These are phyloP conservation scores for Arachnomyces sp. DNA, from an alignment of 2,329 filamentous ascomycete species.

Conservation along the genomic window DNA sequence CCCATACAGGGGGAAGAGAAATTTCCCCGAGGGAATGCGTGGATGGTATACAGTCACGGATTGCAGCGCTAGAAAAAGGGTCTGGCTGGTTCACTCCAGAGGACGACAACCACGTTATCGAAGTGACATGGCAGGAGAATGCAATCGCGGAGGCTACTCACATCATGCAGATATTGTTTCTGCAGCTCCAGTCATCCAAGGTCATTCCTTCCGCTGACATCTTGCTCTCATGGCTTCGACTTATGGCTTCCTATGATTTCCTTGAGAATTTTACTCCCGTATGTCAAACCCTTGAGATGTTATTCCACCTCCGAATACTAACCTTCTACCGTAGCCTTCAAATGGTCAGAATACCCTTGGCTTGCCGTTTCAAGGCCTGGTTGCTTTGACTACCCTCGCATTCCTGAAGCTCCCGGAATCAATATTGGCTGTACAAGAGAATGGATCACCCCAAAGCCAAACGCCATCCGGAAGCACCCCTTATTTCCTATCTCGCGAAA, in stretches of 20 bases:
- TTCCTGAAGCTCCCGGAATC: conserved; percentile 61
- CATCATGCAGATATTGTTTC: conserved; percentile 63
- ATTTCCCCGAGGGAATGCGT: conserved; percentile 22
- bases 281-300: conserved; percentile 22
- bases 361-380: conserved; percentile 57
- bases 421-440: conserved; percentile 42
- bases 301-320: conserved; percentile 3
- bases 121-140: conserved; percentile 55
- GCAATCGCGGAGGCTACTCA: conserved; percentile 64
- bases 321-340: background rate
- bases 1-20: conserved; percentile 19
- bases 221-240: conserved; percentile 63
- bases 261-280: conserved; percentile 56
- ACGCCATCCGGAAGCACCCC: conserved; percentile 30
- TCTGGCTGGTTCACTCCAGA: conserved; percentile 40
- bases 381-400: conserved; percentile 61
- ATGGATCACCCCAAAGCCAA: background rate
- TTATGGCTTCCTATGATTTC: conserved; percentile 62
- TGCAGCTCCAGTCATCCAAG: conserved; percentile 54
- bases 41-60: conserved; percentile 24
- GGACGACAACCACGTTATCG: conserved; percentile 44
- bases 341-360: no score
- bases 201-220: conserved; percentile 51
- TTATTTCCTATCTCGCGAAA: conserved; percentile 62
- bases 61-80: conserved; percentile 25